These are phyloP conservation scores for Penicillium chermesinum DNA, from an alignment of 495 filamentous ascomycete genomes.

Conservation along the genomic window DNA sequence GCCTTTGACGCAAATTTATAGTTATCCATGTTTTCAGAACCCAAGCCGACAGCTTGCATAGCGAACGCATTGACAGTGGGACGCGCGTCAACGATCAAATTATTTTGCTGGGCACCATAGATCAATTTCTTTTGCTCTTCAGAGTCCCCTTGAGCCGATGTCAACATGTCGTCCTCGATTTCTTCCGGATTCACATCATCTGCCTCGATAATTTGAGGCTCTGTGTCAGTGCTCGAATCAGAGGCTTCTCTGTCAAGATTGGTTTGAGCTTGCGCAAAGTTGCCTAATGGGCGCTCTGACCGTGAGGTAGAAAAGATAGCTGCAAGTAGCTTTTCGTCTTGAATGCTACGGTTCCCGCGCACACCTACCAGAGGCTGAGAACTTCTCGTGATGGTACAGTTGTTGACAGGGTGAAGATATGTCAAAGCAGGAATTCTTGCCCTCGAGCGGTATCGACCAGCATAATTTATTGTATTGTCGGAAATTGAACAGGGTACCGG, in stretches of 20 bases:
- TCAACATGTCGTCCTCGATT: constrained; percentile 68
- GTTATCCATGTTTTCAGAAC: constrained; percentile 97
- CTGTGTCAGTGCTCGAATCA: constrained; percentile 48
- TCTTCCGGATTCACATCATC: constrained; percentile 55
- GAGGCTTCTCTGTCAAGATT: constrained; percentile 51
- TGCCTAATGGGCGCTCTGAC: constrained; percentile 41
- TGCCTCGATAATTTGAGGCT: constrained; percentile 34
- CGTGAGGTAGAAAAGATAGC: constrained; percentile 85
- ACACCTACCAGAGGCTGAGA: constrained; percentile 90
- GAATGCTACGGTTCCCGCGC: constrained; percentile 81
- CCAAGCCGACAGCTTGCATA: constrained; percentile 91
- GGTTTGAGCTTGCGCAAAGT: constrained; percentile 35
- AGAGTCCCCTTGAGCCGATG: constrained; percentile 32
- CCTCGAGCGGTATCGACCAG: constrained; percentile 79
- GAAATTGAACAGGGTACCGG: constrained; percentile 83
- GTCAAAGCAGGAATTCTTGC: constrained; percentile 81
- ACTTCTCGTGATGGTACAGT: constrained; percentile 92
- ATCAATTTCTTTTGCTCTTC: constrained; percentile 51
- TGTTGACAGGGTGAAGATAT: constrained; percentile 94
- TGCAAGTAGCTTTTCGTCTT: constrained; percentile 90
- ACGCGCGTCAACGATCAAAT: constrained; percentile 94
- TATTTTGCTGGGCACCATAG: constrained; percentile 91
- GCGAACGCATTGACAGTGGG: constrained; percentile 93
- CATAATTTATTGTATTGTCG: constrained; percentile 94
- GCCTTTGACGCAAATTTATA: constrained; percentile 89